These are phyloP conservation scores for Citrullus colocynthis DNA, from an alignment of 306 rosid species.

Conservation along the genomic window DNA sequence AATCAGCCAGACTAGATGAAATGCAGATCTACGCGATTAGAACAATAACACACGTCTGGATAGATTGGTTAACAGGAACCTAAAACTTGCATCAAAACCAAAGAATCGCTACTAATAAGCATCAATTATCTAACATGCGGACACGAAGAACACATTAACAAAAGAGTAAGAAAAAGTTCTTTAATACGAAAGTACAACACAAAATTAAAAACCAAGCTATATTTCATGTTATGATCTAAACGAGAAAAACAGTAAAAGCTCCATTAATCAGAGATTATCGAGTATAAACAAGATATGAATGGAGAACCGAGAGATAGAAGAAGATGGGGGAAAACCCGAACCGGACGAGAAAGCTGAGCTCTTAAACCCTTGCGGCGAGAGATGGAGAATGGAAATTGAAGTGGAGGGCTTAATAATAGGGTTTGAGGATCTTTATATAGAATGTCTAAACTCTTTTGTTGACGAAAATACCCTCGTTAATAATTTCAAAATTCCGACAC, in stretches of 20 bases:
- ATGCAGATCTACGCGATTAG: neutral
- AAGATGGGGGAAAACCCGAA: neutral
- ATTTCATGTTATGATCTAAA: neutral
- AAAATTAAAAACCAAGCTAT: neutral
- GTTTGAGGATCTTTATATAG: neutral
- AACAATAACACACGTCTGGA: neutral
- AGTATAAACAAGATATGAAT: neutral
- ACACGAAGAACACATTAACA: neutral
- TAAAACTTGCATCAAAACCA: neutral
- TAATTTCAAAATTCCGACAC: neutral
- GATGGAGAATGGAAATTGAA: neutral
- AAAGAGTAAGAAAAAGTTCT: neutral
- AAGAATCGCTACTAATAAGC: neutral
- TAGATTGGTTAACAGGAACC: neutral
- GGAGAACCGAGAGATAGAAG: neutral
- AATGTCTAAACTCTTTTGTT: neutral
- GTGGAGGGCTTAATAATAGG: neutral
- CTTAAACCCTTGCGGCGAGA: constrained; percentile 21
- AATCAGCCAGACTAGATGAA: neutral
- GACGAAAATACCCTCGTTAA: constrained; percentile 1
- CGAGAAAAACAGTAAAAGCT: neutral
- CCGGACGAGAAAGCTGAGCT: neutral
- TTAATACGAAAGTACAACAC: neutral
- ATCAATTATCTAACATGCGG: neutral
- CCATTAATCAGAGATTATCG: neutral